These are phyloP conservation scores for Chrysanthemum seticuspe DNA, from an alignment of 129 eudicot species.

Conservation along the genomic window DNA sequence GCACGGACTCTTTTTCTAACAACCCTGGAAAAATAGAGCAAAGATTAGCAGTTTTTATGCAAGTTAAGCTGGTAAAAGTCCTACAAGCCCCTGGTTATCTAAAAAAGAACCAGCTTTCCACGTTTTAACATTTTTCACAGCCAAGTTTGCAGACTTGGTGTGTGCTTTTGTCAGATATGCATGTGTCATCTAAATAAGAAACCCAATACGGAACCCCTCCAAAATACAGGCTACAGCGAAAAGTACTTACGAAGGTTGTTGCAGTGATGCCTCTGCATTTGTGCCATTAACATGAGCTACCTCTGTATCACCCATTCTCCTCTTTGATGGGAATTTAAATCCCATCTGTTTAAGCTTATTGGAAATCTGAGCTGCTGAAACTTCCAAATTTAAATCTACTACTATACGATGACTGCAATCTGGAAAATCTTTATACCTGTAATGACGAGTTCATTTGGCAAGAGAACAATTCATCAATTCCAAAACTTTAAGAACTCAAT, in stretches of 20 bases:
- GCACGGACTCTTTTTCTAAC: conserved; percentile 75
- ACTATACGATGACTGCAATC: conserved; percentile 65
- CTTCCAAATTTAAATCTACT: conserved; percentile 52
- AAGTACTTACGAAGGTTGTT: conserved; percentile 61
- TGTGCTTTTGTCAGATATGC: too few species aligned
- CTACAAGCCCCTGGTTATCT: too few species aligned
- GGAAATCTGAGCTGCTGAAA: conserved; percentile 61
- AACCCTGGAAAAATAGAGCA: conserved; percentile 43
- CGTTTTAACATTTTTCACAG: too few species aligned
- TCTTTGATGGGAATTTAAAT: conserved; percentile 48
- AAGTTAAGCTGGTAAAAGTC: background rate
- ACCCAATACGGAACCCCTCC: too few species aligned
- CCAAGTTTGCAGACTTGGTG: too few species aligned
- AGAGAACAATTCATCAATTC: conserved; percentile 19
- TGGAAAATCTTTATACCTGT: conserved; percentile 61
- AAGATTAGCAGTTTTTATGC: conserved; percentile 7
- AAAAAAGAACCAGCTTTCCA: too few species aligned
- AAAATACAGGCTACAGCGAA: background rate
- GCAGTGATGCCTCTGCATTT: conserved; percentile 31
- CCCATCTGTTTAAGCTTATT: conserved; percentile 68
- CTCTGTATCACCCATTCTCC: conserved; percentile 24
- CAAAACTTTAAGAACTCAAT: background rate
- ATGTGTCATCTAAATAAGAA: too few species aligned
- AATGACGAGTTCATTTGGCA: conserved; percentile 26
- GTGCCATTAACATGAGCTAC: conserved; percentile 22